Conservation (phyloP, 2,329 filamentous ascomycete species). For the Chrysoporthe puriensis region DNA sequence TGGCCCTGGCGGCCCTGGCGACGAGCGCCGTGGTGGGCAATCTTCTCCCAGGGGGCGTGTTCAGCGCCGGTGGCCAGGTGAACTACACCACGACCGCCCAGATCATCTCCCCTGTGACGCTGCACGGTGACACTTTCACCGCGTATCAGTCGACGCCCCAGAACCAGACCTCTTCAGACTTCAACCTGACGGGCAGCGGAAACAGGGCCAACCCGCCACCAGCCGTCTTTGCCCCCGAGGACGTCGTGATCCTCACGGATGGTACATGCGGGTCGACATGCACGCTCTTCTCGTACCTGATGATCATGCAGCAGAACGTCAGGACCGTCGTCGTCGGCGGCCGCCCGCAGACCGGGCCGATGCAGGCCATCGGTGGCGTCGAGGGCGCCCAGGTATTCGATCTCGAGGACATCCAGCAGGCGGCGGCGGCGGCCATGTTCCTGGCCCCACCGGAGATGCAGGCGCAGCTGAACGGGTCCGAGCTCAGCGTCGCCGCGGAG, state of each 20-base stretch:
- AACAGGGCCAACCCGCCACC: conserved; percentile 44
- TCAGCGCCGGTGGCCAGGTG: conserved; percentile 39
- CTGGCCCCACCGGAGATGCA: conserved; percentile 31
- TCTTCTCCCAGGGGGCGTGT: conserved; percentile 51
- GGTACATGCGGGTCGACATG: conserved; percentile 60
- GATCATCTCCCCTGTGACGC: conserved; percentile 39
- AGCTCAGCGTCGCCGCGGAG: conserved; percentile 38
- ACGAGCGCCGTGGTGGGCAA: conserved; percentile 48
- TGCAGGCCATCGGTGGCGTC: conserved; percentile 54
- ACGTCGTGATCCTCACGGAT: conserved; percentile 58
- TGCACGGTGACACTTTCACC: conserved; percentile 54
- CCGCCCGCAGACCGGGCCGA: conserved; percentile 45
- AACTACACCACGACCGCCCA: conserved; percentile 37
- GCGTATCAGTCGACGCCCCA: conserved; percentile 48
- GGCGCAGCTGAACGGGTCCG: conserved; percentile 30
- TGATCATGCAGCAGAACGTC: conserved; percentile 53
- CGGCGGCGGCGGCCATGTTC: conserved; percentile 35
- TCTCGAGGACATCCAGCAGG: conserved; percentile 36
- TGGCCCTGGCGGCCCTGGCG: conserved; percentile 47
- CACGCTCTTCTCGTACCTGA: conserved; percentile 57
- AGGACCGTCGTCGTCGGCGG: conserved; percentile 55
- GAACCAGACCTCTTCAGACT: conserved; percentile 38
- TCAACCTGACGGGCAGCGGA: conserved; percentile 48
- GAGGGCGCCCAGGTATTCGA: conserved; percentile 48
- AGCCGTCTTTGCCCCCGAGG: conserved; percentile 53